Percentiles rank a stretch among this genome's conserved stretches.
Evolutionary conservation across 805 yeast species (phyloP).

Genomic region (Ogataea parapolymorpha): DNA sequence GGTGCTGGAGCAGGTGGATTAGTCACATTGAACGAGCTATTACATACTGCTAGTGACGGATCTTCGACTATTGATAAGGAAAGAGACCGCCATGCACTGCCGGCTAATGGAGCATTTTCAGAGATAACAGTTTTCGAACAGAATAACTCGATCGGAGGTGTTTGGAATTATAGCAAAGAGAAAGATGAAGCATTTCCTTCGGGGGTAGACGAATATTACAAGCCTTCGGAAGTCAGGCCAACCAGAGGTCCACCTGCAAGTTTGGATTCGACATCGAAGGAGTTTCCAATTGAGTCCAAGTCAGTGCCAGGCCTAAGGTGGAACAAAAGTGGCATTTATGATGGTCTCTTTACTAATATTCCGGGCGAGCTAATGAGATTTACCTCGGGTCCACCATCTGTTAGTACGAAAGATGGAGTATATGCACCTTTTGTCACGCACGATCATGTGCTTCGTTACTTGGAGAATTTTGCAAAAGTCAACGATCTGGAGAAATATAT

Average conservation of each 20-base stretch:
- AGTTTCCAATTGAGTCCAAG: not conserved
- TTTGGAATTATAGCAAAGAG: constrained; percentile 31
- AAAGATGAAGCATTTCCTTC: constrained; percentile 14
- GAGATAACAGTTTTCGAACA: constrained; percentile 40
- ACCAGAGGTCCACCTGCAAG: not conserved
- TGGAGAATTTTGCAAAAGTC: constrained; percentile 23
- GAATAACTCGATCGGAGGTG: constrained; percentile 37
- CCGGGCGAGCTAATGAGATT: not conserved
- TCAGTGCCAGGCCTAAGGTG: not conserved
- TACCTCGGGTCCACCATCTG: not conserved
- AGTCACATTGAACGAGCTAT: constrained; percentile 28
- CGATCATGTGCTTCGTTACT: constrained; percentile 17
- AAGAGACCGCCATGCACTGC: constrained; percentile 2
- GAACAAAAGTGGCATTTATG: not conserved
- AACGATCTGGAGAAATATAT: constrained; percentile 31
- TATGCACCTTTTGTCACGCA: constrained; percentile 19
- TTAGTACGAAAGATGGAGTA: not conserved
- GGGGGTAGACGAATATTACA: not conserved
- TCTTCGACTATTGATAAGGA: constrained; percentile 18
- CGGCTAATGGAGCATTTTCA: constrained; percentile 29
- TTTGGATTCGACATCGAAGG: not conserved
- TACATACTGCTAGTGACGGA: constrained; percentile 29
- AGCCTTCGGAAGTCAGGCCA: not conserved
- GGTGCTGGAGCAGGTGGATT: constrained; percentile 35
- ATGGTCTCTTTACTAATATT: not conserved